phyloP scores from a whole-genome alignment of 2,329 filamentous ascomycete genomes.

The Sporothrix dimorphospora region DNA sequence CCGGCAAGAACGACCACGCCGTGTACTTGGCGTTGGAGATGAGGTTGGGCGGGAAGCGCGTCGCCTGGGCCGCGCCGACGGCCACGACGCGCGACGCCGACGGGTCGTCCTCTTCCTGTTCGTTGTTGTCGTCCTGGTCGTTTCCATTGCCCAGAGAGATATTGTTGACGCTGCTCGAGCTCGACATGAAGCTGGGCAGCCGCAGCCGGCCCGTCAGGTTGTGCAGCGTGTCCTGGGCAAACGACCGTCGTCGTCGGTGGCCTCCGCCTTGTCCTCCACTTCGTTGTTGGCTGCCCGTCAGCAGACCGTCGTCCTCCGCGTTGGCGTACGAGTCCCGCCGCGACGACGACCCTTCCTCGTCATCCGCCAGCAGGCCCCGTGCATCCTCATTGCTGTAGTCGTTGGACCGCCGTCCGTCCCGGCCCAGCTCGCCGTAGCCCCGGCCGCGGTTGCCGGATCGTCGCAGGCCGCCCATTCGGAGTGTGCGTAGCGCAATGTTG shows the following conservation, averaged over 20 bases:
- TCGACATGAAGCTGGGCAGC: constrained; percentile 69
- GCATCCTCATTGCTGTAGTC: constrained; percentile 63
- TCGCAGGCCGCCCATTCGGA: constrained; percentile 68
- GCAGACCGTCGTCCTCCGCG: constrained; percentile 73
- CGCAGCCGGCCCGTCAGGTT: constrained; percentile 56
- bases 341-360: constrained; percentile 47
- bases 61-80: constrained; percentile 72
- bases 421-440: constrained; percentile 64
- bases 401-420: constrained; percentile 50
- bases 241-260: constrained; percentile 43
- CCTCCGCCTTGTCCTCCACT: constrained; percentile 36
- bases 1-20: constrained; percentile 87
- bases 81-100: constrained; percentile 73
- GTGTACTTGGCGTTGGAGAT: constrained; percentile 99
- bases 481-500: constrained; percentile 70
- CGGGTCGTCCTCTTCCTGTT: constrained; percentile 59
- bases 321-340: constrained; percentile 60
- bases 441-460: constrained; percentile 58
- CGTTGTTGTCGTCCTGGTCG: constrained; percentile 47
- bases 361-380: constrained; percentile 37
- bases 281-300: too few relatives aligned
- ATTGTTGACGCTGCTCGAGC: constrained; percentile 33
- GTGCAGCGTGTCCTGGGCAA: constrained; percentile 48
- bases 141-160: constrained; percentile 38
- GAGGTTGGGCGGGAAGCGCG: constrained; percentile 84